Conservation (phyloP, 2,329 filamentous ascomycete species). For the Ploettnerulaceae sp. region DNA sequence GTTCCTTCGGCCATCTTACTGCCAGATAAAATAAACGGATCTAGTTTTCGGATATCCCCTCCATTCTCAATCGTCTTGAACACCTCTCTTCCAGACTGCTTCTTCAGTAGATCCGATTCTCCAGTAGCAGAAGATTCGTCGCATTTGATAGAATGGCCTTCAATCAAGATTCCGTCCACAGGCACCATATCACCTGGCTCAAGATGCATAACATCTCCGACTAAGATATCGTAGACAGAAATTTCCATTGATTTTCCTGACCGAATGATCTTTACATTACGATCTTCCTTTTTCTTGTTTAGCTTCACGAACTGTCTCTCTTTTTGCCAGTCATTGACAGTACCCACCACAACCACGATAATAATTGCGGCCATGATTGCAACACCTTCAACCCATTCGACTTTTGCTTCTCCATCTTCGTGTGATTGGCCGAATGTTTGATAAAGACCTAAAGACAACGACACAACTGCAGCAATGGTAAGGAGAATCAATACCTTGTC, state of each 20-base stretch:
- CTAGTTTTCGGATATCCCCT: constrained; percentile 58
- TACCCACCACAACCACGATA: constrained; percentile 73
- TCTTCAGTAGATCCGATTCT: constrained; percentile 68
- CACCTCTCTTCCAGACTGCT: constrained; percentile 59
- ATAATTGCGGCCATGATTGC: constrained; percentile 73
- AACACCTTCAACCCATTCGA: constrained; percentile 79
- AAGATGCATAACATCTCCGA: constrained; percentile 68
- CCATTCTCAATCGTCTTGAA: constrained; percentile 57
- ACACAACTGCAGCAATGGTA: constrained; percentile 67
- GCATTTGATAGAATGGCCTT: constrained; percentile 61
- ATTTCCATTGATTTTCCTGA: constrained; percentile 67
- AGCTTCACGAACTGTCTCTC: constrained; percentile 76
- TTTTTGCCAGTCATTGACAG: constrained; percentile 79
- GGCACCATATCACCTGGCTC: constrained; percentile 70
- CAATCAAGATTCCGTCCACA: constrained; percentile 66
- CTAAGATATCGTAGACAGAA: constrained; percentile 65
- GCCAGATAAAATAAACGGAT: constrained; percentile 78
- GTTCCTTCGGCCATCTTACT: constrained; percentile 73
- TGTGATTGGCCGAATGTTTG: constrained; percentile 58
- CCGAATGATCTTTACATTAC: constrained; percentile 67
- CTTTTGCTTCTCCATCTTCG: constrained; percentile 42
- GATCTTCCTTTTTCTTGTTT: constrained; percentile 74
- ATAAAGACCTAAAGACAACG: constrained; percentile 69
- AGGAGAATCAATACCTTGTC: constrained; percentile 74
- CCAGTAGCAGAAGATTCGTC: constrained; percentile 74